Evolutionary conservation across 768 basidiomycete species (phyloP).

Genomic region (Zangia roseola): DNA sequence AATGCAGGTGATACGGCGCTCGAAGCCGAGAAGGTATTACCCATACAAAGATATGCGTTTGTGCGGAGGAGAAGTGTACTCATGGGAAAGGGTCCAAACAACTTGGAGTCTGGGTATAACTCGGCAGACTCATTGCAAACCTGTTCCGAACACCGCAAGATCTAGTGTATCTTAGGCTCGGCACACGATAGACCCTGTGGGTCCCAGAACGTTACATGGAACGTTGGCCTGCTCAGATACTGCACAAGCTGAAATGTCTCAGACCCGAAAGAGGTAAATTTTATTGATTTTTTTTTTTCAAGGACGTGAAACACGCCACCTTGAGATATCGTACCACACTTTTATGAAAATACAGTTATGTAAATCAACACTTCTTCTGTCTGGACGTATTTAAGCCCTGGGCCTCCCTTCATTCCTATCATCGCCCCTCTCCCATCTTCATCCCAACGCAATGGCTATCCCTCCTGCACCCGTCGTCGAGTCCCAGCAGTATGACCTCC

Average conservation of each 20-base stretch:
- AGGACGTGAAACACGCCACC: conserved; percentile 29
- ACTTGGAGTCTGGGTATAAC: too few species aligned
- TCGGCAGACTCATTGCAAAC: too few species aligned
- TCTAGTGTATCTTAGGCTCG: too few species aligned
- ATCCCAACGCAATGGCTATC: conserved; percentile 23
- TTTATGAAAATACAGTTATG: conserved; percentile 24
- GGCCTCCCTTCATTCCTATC: neutral
- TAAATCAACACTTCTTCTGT: conserved; percentile 15
- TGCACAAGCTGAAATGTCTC: conserved; percentile 8
- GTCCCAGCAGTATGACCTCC: conserved; percentile 17
- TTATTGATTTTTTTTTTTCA: conserved; percentile 1
- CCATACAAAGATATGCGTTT: neutral
- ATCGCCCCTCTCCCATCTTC: neutral
- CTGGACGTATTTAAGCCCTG: conserved; percentile 23
- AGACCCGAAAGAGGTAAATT: neutral
- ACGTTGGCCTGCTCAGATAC: too few species aligned
- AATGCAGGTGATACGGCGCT: too few species aligned
- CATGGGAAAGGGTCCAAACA: neutral
- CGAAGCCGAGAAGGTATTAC: too few species aligned
- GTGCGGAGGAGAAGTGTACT: neutral
- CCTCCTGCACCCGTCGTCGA: conserved; percentile 11
- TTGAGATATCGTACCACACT: conserved; percentile 29
- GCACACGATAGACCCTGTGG: too few species aligned
- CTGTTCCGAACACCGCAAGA: too few species aligned
- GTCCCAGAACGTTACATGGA: neutral